A percentile compares a stretch with the other conserved stretches of the same genome.
phyloP scores from a whole-genome alignment of 495 filamentous ascomycete genomes.

The Stereocaulon alpinum region DNA sequence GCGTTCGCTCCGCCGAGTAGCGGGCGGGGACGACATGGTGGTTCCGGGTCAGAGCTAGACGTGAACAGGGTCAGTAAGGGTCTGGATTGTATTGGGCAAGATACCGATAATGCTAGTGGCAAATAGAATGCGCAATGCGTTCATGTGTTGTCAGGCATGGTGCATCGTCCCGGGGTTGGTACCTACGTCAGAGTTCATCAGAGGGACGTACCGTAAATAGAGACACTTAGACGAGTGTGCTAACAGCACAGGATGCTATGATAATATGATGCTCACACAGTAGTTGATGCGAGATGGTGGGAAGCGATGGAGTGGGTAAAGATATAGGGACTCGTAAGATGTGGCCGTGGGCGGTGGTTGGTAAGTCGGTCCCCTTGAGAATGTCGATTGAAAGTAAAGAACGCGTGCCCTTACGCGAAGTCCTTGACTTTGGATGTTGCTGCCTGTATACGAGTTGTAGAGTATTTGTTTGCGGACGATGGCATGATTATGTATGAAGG shows the following conservation, averaged over 20 bases:
- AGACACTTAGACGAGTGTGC: background rate
- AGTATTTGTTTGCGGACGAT: background rate
- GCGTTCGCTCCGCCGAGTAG: conserved; percentile 20
- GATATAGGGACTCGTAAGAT: background rate
- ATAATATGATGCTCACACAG: background rate
- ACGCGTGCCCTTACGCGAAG: conserved; percentile 19
- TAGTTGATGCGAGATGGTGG: background rate
- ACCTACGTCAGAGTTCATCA: conserved; percentile 20
- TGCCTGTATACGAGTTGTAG: background rate
- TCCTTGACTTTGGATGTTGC: background rate
- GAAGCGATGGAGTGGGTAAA: conserved; percentile 2
- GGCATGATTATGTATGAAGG: background rate
- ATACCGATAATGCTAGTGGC: background rate
- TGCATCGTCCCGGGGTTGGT: conserved; percentile 5
- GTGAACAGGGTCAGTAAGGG: background rate
- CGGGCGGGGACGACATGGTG: conserved; percentile 14
- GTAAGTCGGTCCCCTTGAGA: conserved; percentile 14
- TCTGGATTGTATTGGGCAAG: background rate
- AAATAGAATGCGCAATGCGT: conserved; percentile 1
- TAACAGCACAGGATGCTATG: background rate
- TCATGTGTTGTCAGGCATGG: background rate
- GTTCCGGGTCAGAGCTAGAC: background rate
- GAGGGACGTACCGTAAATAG: conserved; percentile 17
- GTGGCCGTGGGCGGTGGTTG: conserved; percentile 7
- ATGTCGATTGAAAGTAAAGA: conserved; percentile 18